These are phyloP conservation scores for Obba rivulosa DNA, from an alignment of 768 basidiomycete genomes.

Conservation along the genomic window DNA sequence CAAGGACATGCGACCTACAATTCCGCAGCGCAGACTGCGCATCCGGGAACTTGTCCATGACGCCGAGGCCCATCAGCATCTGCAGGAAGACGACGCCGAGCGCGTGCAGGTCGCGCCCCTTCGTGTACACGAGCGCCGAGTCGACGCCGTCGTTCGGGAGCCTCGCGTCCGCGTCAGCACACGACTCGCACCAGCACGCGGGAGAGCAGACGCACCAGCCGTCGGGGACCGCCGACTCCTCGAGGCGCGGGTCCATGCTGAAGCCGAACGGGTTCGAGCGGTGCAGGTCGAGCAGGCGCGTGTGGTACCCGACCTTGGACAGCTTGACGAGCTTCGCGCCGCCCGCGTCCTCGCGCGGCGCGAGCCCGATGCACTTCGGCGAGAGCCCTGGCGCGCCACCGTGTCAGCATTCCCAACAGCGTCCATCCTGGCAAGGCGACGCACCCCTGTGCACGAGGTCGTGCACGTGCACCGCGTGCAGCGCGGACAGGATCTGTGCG, in stretches of 20 bases:
- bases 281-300: constrained; percentile 72
- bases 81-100: constrained; percentile 77
- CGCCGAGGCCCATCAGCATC: constrained; percentile 79
- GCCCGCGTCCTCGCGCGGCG: constrained; percentile 40
- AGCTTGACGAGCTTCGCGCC: constrained; percentile 70
- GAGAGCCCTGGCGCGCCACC: constrained; percentile 42
- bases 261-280: constrained; percentile 73
- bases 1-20: constrained; percentile 35
- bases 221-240: constrained; percentile 31
- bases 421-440: not conserved
- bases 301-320: constrained; percentile 65
- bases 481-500: constrained; percentile 61
- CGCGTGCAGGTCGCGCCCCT: constrained; percentile 75
- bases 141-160: constrained; percentile 73
- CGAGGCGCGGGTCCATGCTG: constrained; percentile 20
- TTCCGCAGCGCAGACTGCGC: constrained; percentile 52
- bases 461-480: constrained; percentile 60
- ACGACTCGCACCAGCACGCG: no score
- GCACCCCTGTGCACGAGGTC: constrained; percentile 69
- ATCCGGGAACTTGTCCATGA: constrained; percentile 46
- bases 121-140: constrained; percentile 73
- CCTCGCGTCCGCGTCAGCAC: no score
- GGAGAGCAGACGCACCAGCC: no score
- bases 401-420: not conserved
- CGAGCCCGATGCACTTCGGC: constrained; percentile 56